Percentiles rank a stretch among this genome's conserved stretches.
Evolutionary conservation across 352 stramenopile genomes (phyloP).

Genomic region (Nothophytophthora sp.): DNA sequence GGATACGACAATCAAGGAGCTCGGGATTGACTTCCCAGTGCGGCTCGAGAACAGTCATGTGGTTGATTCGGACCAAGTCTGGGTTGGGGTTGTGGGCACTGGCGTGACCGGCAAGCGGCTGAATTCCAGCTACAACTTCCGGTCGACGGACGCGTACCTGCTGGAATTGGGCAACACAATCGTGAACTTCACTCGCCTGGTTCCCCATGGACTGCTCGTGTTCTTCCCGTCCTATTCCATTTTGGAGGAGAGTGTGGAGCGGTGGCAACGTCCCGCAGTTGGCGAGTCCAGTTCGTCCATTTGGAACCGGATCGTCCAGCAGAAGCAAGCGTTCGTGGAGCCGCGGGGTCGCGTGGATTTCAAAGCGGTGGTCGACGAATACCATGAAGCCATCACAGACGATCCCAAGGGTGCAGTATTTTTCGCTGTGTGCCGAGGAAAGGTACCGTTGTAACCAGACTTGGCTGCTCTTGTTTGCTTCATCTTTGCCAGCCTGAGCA

Average conservation of each 20-base stretch:
- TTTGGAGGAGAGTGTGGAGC: conserved; percentile 86
- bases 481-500: neutral
- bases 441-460: conserved; percentile 47
- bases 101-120: conserved; percentile 94
- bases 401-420: conserved; percentile 93
- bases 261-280: conserved; percentile 61
- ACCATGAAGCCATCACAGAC: conserved; percentile 69
- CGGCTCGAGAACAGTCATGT: conserved; percentile 98
- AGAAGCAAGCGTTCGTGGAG: conserved; percentile 83
- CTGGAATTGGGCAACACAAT: conserved; percentile 97
- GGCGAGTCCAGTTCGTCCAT: conserved; percentile 58
- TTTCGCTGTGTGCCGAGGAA: conserved; percentile 98
- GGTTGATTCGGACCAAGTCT: conserved; percentile 90
- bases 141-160: conserved; percentile 94
- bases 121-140: conserved; percentile 94
- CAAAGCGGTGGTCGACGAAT: conserved; percentile 79
- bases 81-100: conserved; percentile 90
- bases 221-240: conserved; percentile 99
- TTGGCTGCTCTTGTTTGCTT: neutral
- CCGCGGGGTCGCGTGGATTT: conserved; percentile 75
- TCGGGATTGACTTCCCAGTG: conserved; percentile 96
- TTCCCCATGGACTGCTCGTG: conserved; percentile 97
- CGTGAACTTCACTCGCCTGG: conserved; percentile 92
- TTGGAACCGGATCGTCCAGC: conserved; percentile 75
- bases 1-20: conserved; percentile 95